These are phyloP conservation scores for Eimeria sp. DNA, from an alignment of 169 alveolate species.

Conservation along the genomic window DNA sequence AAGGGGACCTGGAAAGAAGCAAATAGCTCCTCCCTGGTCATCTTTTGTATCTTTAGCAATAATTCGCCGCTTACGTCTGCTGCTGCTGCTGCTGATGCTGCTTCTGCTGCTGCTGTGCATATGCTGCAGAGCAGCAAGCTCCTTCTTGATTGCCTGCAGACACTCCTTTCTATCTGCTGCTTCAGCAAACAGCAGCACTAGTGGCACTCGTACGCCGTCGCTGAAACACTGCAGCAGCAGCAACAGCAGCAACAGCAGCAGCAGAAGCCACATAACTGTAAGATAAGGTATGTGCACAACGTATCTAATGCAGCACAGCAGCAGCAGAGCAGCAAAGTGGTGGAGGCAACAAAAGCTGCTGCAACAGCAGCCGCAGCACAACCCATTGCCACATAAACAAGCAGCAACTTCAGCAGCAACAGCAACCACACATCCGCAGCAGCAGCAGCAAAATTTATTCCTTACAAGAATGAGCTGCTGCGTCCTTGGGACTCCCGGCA, in stretches of 20 bases:
- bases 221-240: constrained; percentile 5
- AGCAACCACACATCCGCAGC: not conserved
- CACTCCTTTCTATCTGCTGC: not conserved
- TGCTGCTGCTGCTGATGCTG: constrained; percentile 45
- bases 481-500: constrained; percentile 29
- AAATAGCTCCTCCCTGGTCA: not conserved
- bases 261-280: not conserved
- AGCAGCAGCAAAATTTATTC: not conserved
- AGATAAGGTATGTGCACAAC: not conserved
- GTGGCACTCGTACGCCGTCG: constrained; percentile 15
- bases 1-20: constrained; percentile 31
- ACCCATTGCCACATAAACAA: not conserved
- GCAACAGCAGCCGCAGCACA: constrained; percentile 11
- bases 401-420: not conserved
- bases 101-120: not conserved
- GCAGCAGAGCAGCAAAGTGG: constrained; percentile 1
- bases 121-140: not conserved
- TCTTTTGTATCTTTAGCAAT: not conserved
- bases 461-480: constrained; percentile 17
- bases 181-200: constrained; percentile 4
- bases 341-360: not conserved
- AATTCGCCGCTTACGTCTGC: not conserved
- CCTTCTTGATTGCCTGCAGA: not conserved
- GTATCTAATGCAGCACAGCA: not conserved
- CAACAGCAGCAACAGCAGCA: not conserved